Base-by-base conservation (phyloP, 1,139 yeast species). In the Protomyces macrosporus region DNA sequence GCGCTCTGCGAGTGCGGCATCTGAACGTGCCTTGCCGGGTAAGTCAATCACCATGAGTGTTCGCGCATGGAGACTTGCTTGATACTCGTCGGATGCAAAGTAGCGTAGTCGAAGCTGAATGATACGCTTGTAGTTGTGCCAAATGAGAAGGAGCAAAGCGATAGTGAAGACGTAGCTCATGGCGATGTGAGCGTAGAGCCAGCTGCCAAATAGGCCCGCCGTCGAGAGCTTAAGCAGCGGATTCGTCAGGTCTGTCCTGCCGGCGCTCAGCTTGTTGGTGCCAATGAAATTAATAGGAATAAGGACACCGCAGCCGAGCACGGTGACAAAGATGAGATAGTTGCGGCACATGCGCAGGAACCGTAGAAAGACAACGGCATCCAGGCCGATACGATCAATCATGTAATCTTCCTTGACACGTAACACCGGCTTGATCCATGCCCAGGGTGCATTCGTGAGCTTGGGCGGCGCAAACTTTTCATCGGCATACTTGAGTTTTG, bases 251-350 rank as follows among this genome's bases (percentile, higher is more conserved):
- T 34, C 33, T 10, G 53, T 34, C 16, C 35, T 42, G 35, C 37
- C 39, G 35, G 45, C n/a, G 48, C 57, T 37, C 12, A 55, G 34
- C 33, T 55, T 55, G 16, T 63, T 58, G 6, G 65, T 59, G 23
- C 63, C 63, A 32, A 64, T 67, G 36, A 77, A 73, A 64, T 77
- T 77, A 65, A 77, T 69, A 10, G 80, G 80, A 6, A 77, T 73
- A 6, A 75, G 75, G 4, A 75, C 71, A 2, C 72, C 69, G 58
- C 77, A 72, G 1, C 75, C 74, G 5, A 77, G 40, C 7, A 76
- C 57, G 1, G 79, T 69, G 23, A 76, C 66, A 5, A 72, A 63
- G 12, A 71, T 54, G 63, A 76, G 75, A 30, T 75, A 67, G 67
- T 73, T 70, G 16, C 77, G 70, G 59, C 73, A 68, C 78, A 77